Percentiles rank a stretch among this genome's conserved stretches.
phyloP scores from a whole-genome alignment of 129 eudicot species.

The Silybum marianum region DNA sequence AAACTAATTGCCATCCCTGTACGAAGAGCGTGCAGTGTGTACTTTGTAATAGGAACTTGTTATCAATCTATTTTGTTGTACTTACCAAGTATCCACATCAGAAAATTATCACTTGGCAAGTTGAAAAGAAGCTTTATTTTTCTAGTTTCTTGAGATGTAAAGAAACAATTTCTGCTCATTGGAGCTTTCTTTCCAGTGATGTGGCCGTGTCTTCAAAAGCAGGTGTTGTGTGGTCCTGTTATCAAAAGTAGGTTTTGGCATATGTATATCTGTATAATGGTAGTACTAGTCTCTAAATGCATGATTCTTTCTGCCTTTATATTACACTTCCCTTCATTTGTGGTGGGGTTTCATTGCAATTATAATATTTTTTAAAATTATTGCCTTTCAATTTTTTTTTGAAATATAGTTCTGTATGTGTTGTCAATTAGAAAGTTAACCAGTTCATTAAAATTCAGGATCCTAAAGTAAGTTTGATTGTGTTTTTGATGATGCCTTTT shows the following conservation, averaged over 20 bases:
- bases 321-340: neutral
- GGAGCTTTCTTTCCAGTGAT: slow-evolving; percentile 10
- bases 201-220: neutral
- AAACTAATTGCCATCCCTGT: neutral
- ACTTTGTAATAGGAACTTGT: neutral
- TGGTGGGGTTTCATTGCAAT: neutral
- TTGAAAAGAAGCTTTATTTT: neutral
- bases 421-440: neutral
- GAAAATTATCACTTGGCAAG: neutral
- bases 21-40: neutral
- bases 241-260: neutral
- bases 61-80: neutral
- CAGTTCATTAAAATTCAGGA: neutral
- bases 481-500: neutral
- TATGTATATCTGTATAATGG: neutral
- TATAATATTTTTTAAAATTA: neutral
- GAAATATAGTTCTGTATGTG: neutral
- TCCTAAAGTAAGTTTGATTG: neutral
- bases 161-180: neutral
- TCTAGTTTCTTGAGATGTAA: neutral
- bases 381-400: neutral
- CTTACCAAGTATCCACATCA: neutral
- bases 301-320: neutral
- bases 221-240: slow-evolving; percentile 1
- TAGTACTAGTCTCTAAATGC: slow-evolving; percentile 4